Evolutionary conservation across 352 stramenopile genomes (phyloP), one percentile per base, ranked within the genome.

Genomic region (Elongisporangium senticosum): DNA sequence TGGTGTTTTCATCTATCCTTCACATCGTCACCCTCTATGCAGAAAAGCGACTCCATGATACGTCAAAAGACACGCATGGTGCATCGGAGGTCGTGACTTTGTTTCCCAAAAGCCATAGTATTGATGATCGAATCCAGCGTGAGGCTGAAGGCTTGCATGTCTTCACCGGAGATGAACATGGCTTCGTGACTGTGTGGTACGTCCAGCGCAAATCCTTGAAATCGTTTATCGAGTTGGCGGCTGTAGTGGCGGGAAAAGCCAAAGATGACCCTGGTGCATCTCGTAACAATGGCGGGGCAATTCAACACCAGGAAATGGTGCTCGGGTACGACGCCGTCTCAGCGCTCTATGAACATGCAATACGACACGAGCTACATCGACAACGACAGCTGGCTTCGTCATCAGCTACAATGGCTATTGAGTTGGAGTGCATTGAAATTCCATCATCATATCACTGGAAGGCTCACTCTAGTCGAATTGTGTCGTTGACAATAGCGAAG

Each of bases 241-340:
- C 26, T 37, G 26, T 37, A 11, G 26, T 37, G 6, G 26, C 26
- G 39, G 49, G 21, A 53, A 17, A 39, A 61, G 13, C 54, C 51
- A 22, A 63, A 60, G 1, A 51, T 51, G 53, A 59, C 21, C 62
- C 10, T 21, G 49, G 39, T 8, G 48, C 53, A n/a, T 50, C 58
- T 56, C 55, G 40, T 58, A 43, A 68, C 22, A 64, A 67, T 21
- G 21, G 50, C 52, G 22, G 53, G 57, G 39, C 71, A 19, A 71
- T 85, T 33, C 76, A 84, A 48, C 77, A 86, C 49, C 71, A 84
- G 64, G 79, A 85, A 53, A 85, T 82, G 59, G 49, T 69, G 4
- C 52, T 90, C 14, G 70, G 67, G 8, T 84, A 83, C 51, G 75
- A 87, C 28, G 70, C 75, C 0, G 63, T 89, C 20, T 67, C 64